Base-by-base conservation (phyloP, 371 early-diverging fungal species). In the Mucor racemosus region DNA sequence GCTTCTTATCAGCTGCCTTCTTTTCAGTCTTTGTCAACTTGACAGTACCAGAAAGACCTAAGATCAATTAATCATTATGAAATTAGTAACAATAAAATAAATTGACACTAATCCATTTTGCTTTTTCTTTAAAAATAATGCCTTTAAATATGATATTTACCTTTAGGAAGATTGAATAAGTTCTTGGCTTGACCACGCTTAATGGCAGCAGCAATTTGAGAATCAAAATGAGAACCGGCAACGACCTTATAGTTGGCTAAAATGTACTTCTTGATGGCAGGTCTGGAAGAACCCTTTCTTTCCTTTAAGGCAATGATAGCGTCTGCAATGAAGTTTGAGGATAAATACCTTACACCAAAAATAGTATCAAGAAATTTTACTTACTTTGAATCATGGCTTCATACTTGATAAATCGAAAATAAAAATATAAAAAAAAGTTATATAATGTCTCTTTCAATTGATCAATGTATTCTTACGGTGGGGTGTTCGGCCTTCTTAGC, bases 231-330 rank as follows among this genome's bases (percentile, higher is more conserved):
- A 56, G 81, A 77, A 55, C 79, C 78, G 58, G 78, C 58, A 64
- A 63, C 62, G 26, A 82, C 76, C 76, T 85, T 83, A 80, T 84
- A 90, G 87, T 92, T 94, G 72, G 91, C 86, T 70, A 85, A 76
- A 69, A 94, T 91, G 79, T 91, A 92, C 82, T 92, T 94, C 78
- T 91, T 92, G 82, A 94, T 87, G 57, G 91, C 91, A 67, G 86
- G 90, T 73, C 93, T 90, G 48, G 89, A 88, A 65, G 88, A 86
- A 56, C 94, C 94, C 73, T 84, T 88, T 74, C 92, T 89, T 76
- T 92, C 92, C 83, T 91, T 91, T 72, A 91, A 81, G 57, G 83
- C 80, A 41, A 84, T 75, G 62, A 91, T 86, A 42, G 90, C 90
- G 62, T 78, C 85, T 82, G 68, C 11, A 54, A 46, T 40, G 17